Conservation (phyloP, 768 basidiomycete genomes). For the Agaricus subrufescens region DNA sequence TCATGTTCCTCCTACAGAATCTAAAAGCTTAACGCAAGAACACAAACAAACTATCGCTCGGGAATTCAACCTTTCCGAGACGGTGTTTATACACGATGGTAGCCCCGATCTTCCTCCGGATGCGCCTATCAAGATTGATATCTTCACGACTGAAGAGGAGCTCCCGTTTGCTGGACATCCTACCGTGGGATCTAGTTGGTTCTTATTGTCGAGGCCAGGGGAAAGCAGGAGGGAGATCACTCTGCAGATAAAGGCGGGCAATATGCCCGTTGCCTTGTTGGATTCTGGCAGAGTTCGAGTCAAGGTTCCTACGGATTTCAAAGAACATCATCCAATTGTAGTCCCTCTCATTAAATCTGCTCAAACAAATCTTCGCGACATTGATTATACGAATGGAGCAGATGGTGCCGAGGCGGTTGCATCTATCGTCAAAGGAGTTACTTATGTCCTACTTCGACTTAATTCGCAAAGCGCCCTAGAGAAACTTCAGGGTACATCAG, state of each 20-base stretch:
- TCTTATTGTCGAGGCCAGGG: conserved; percentile 23
- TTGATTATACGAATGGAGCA: conserved; percentile 32
- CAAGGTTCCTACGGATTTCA: conserved; percentile 37
- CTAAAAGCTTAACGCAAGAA: conserved; percentile 22
- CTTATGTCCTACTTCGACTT: conserved; percentile 34
- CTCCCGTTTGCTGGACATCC: conserved; percentile 44
- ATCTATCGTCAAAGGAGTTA: conserved; percentile 46
- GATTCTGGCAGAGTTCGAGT: conserved; percentile 25
- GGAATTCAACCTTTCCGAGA: conserved; percentile 48
- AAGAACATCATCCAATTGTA: conserved; percentile 25
- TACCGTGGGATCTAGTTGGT: conserved; percentile 39
- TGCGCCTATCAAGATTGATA: conserved; percentile 29
- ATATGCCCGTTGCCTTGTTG: conserved; percentile 29
- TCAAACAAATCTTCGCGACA: conserved; percentile 22
- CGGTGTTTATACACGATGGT: conserved; percentile 37
- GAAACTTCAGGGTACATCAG: conserved; percentile 22
- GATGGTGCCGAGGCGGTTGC: conserved; percentile 29
- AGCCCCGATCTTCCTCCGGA: conserved; percentile 8
- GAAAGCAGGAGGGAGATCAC: conserved; percentile 18
- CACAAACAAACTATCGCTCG: conserved; percentile 40
- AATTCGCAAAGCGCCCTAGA: conserved; percentile 33
- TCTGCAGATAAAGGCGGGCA: conserved; percentile 37
- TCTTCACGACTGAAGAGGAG: conserved; percentile 35
- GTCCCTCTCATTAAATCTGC: conserved; percentile 22
- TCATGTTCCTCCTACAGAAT: conserved; percentile 23